Evolutionary conservation across 2,329 filamentous ascomycete species (phyloP), one percentile per base, ranked within the genome.

Genomic region (Talaromyces piceae): DNA sequence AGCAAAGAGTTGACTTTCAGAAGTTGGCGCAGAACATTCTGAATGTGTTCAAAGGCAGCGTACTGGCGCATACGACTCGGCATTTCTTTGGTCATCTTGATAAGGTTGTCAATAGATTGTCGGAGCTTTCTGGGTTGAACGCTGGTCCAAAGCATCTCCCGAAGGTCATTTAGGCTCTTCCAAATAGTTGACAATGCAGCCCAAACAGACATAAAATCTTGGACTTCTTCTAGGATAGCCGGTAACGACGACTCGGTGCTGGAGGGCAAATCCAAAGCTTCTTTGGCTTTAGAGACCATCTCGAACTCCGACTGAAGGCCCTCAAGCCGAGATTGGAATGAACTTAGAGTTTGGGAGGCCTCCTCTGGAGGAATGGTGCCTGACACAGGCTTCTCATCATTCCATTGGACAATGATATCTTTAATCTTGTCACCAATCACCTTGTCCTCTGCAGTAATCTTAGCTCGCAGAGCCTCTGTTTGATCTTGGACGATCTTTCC

Each of bases 71-170:
- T 97, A 54, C 93, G 85, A 70, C 90, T 95, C 0, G 94, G 93
- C 93, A 98, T 97, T 56, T 97, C 91, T 73, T 95, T 97, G 30
- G 91, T 97, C 80, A 95, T 95, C 75, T 95, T 95, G 67, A 97
- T 88, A 49, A 97, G 79, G 45, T 86, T 85, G 63, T 98, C 91
- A 47, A 99, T 84, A 56, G 88, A 87, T 60, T 87, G 82, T 31
- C 93, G 83, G 53, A 98, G 83, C 72, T 97, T 98, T 57, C 93
- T 82, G 7, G 94, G 91, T 65, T 97, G 90, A 1, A 98, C 87
- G 63, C 88, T 95, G 51, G 86, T 94, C 94, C 94, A 99, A 1
- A 95, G 79, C 48, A 83, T 87, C 61, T 98, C 94, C 26, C 89
- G 83, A 13, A 96, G 86, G 62, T 97, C 91, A 62, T 96, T 93